A percentile compares a stretch with the other conserved stretches of the same genome.
These are phyloP conservation scores for Hypoxylon subgilvum DNA, from an alignment of 495 filamentous ascomycete genomes.

Conservation along the genomic window DNA sequence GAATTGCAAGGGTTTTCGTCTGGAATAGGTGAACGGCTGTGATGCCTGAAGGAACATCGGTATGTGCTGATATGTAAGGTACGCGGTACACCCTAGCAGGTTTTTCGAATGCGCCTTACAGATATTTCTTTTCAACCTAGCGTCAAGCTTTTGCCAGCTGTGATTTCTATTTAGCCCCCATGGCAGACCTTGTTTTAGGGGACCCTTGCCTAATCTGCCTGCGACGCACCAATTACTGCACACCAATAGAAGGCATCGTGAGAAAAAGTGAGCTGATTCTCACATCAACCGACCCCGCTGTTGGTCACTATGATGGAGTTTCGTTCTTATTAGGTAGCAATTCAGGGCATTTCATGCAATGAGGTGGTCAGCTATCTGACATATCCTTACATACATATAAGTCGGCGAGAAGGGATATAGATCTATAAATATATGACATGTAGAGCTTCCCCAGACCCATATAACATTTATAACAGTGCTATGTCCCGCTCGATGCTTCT, in stretches of 20 bases:
- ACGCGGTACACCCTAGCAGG: constrained; percentile 2
- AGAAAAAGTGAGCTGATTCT: constrained; percentile 39
- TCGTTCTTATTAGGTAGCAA: constrained; percentile 25
- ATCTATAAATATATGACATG: constrained; percentile 21
- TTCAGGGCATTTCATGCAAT: constrained; percentile 25
- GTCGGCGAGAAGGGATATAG: constrained; percentile 26
- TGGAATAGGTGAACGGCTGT: constrained; percentile 3
- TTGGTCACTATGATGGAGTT: constrained; percentile 32
- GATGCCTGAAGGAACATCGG: not conserved
- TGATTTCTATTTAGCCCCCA: constrained; percentile 23
- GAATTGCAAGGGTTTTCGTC: not conserved
- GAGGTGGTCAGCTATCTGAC: constrained; percentile 26
- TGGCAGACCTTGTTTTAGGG: constrained; percentile 28
- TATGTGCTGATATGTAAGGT: not conserved
- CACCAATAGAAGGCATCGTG: constrained; percentile 33
- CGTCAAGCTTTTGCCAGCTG: not conserved
- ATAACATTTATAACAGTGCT: not conserved
- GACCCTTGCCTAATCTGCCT: constrained; percentile 32
- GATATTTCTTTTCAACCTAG: constrained; percentile 21
- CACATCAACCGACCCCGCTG: constrained; percentile 34
- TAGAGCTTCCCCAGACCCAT: not conserved
- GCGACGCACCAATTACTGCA: constrained; percentile 33
- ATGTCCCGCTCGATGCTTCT: not conserved
- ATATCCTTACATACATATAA: constrained; percentile 18
- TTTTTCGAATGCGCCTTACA: constrained; percentile 9